Conservation (phyloP, 257 asterid genomes). For the Ajuga chamaepitys region DNA sequence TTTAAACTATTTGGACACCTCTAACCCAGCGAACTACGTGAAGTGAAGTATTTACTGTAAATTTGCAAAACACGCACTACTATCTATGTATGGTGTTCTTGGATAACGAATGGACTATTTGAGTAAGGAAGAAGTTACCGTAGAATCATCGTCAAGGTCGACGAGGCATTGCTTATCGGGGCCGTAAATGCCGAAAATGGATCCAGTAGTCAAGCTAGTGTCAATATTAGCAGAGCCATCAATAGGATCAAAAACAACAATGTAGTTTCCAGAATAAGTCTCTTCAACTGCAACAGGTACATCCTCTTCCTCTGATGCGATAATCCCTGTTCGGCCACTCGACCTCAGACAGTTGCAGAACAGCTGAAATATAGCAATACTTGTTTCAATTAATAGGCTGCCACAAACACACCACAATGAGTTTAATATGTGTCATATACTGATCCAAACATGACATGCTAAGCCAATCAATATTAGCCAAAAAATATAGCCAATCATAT, state of each 20-base stretch:
- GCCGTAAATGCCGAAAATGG: conserved; percentile 71
- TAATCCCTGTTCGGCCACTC: conserved; percentile 75
- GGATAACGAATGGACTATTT: background rate
- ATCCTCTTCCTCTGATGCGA: conserved; percentile 90
- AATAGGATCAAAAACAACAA: conserved; percentile 83
- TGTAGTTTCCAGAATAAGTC: conserved; percentile 73
- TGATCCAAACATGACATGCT: no score
- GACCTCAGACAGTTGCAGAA: conserved; percentile 78
- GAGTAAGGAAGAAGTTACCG: conserved; percentile 28
- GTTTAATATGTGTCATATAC: no score
- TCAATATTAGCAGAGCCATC: conserved; percentile 89
- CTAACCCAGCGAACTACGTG: no score
- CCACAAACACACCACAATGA: no score
- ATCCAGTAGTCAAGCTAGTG: conserved; percentile 74
- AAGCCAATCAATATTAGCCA: no score
- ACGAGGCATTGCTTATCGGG: conserved; percentile 64
- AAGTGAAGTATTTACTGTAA: no score
- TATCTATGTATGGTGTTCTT: no score
- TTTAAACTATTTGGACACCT: no score
- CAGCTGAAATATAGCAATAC: conserved; percentile 27
- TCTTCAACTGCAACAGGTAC: conserved; percentile 88
- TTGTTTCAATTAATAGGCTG: background rate
- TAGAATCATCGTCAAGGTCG: conserved; percentile 43
- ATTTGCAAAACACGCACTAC: no score
- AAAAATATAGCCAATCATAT: no score